Percentiles rank a stretch among this genome's conserved stretches.
Evolutionary conservation across 2,329 filamentous ascomycete genomes (phyloP).

Genomic region (Dothiorella sarmentorum): DNA sequence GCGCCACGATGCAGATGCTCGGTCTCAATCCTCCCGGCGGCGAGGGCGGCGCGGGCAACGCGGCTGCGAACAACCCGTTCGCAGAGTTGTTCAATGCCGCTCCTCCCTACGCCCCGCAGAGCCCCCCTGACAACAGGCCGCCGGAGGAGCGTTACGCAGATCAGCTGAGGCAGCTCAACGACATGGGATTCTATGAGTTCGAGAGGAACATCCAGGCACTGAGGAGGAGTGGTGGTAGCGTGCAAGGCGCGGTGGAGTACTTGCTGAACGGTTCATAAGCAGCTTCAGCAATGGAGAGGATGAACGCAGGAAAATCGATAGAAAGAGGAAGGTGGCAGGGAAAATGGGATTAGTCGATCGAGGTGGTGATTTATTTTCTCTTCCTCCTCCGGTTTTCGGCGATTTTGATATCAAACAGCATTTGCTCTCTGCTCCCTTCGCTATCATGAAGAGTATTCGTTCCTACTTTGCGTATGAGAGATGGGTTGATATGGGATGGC

Average conservation of each 20-base stretch:
- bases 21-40: slow-evolving; percentile 38
- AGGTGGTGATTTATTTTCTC: too few relatives aligned
- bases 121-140: slow-evolving; percentile 75
- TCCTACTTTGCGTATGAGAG: too few relatives aligned
- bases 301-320: neutral
- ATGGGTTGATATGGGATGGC: too few relatives aligned
- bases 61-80: slow-evolving; percentile 38
- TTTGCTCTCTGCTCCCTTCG: too few relatives aligned
- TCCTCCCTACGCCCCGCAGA: slow-evolving; percentile 26
- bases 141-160: slow-evolving; percentile 91
- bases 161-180: slow-evolving; percentile 88
- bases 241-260: slow-evolving; percentile 85
- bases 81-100: slow-evolving; percentile 40
- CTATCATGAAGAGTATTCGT: too few relatives aligned
- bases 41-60: slow-evolving; percentile 35
- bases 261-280: slow-evolving; percentile 40
- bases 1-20: slow-evolving; percentile 53
- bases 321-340: too few relatives aligned
- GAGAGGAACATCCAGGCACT: slow-evolving; percentile 87
- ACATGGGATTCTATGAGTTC: slow-evolving; percentile 99
- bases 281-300: neutral
- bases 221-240: slow-evolving; percentile 83
- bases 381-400: too few relatives aligned
- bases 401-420: neutral
- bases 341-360: neutral